Base-by-base conservation (phyloP, 495 filamentous ascomycete species). In the Penicillium pancosmium region DNA sequence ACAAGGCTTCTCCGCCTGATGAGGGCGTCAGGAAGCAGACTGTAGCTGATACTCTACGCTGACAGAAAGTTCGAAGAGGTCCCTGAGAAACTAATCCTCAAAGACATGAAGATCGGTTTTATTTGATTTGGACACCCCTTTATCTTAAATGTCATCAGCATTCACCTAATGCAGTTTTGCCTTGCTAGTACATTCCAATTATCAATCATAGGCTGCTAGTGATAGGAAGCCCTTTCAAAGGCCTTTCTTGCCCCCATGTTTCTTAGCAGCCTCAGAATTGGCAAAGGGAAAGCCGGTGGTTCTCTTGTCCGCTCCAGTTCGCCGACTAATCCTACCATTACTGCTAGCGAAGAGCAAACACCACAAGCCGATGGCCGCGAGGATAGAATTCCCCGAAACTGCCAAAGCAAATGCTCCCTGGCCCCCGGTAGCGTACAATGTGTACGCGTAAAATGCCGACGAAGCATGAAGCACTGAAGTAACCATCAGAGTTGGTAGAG, bases 301-400 rank as follows among this genome's bases (percentile, higher is more conserved):
- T 66, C 89, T 80, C 77, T 91, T 90, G 68, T 94, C 91, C 5
- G 85, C 88, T 0, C 90, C 90, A 0, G 88, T 93, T 70, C 82
- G 84, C 58, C 82, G 77, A 66, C 82, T 88, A 50, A 92, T 87
- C 52, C 78, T 74, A 2, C 83, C 85, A 61, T 83, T 73, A 21
- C 81, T 84, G 40, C 77, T 87, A 1, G 81, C 90, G 67, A 95
- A 96, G 41, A 95, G 65, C 51, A 91, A 62, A 62, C 86, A 86
- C 90, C 90, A 95, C 9, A 88, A 64, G 5, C 87, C 92, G 16
- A 91, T 68, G 3, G 77, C 73, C 9, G 83, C 84, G 54, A 95
- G 70, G 13, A 70, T 13, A 2, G 77, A 78, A 51, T 79, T 84
- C 60, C 68, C 83, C 25, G 68, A 67, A 55, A 80, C 73, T 16